These are phyloP conservation scores for Berkeleyomyces basicola DNA, from an alignment of 2,329 filamentous ascomycete species.

Conservation along the genomic window DNA sequence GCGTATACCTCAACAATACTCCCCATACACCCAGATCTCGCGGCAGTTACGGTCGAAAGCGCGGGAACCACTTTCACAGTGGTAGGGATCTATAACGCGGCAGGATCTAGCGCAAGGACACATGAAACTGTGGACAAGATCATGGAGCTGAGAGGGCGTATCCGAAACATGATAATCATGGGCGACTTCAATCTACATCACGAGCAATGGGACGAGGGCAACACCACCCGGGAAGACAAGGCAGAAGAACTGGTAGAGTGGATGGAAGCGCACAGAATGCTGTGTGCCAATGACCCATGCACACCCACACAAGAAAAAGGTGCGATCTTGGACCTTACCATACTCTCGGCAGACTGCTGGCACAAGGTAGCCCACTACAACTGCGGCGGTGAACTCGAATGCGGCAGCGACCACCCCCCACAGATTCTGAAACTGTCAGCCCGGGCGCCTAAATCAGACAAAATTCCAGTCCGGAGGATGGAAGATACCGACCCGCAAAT, in stretches of 20 bases:
- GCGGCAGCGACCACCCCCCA: constrained; percentile 4
- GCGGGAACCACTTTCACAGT: neutral
- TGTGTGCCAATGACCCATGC: neutral
- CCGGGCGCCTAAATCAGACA: neutral
- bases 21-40: neutral
- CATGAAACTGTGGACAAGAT: neutral
- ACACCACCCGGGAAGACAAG: neutral
- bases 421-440: neutral
- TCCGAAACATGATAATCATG: neutral
- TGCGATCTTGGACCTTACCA: neutral
- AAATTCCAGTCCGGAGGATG: neutral
- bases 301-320: neutral
- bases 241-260: neutral
- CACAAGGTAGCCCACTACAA: neutral
- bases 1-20: neutral
- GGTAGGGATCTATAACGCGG: constrained; percentile 1
- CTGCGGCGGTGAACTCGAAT: neutral
- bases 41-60: neutral
- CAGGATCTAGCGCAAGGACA: neutral
- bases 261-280: neutral
- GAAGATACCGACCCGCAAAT: neutral
- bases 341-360: no score
- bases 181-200: neutral
- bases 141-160: neutral
- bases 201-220: neutral